Conservation (phyloP, 768 basidiomycete species). For the Termitomyces sp. region DNA sequence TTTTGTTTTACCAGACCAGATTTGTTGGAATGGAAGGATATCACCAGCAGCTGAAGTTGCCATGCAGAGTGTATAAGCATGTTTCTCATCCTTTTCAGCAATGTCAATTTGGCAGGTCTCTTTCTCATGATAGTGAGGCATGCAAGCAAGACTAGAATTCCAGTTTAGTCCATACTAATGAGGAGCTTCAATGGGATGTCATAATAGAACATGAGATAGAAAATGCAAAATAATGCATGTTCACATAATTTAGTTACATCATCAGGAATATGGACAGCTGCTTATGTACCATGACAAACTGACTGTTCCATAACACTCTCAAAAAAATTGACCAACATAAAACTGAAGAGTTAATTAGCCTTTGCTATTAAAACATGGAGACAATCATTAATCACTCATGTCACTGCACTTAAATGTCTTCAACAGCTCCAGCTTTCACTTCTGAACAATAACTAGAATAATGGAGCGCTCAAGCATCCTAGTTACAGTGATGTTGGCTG, state of each 20-base stretch:
- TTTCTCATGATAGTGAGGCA: not conserved
- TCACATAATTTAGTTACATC: not conserved
- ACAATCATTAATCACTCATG: not conserved
- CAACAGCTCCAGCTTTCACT: not conserved
- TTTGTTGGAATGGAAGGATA: constrained; percentile 27
- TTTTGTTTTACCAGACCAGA: constrained; percentile 19
- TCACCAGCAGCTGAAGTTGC: constrained; percentile 19
- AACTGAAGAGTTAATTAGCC: not conserved
- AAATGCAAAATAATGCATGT: not conserved
- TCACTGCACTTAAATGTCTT: not conserved
- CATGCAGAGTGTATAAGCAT: constrained; percentile 24
- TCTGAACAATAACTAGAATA: not conserved
- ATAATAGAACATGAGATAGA: not conserved
- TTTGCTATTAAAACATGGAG: not conserved
- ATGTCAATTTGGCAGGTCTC: not conserved
- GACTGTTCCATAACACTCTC: not conserved
- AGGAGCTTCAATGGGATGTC: not conserved
- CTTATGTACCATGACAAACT: not conserved
- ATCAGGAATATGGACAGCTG: not conserved
- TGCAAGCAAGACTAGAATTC: not conserved
- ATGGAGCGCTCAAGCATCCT: not conserved
- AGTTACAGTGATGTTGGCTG: not conserved
- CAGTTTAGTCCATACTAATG: not conserved
- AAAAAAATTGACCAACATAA: not conserved
- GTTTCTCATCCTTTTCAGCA: constrained; percentile 23